Conservation (phyloP, 257 asterid genomes). For the Misopates orontium region DNA sequence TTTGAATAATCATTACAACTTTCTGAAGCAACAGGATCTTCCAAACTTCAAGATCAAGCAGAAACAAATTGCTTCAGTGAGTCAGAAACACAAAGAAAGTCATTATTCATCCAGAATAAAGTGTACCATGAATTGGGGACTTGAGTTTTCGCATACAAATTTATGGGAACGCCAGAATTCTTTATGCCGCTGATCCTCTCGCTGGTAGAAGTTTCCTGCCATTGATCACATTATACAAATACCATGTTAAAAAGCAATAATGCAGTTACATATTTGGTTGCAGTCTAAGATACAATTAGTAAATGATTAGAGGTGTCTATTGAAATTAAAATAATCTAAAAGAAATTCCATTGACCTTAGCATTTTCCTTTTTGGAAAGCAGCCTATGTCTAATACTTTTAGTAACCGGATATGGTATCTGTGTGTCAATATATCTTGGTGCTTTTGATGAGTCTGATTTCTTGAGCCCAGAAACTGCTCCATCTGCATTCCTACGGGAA, state of each 20-base stretch:
- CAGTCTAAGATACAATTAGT: neutral
- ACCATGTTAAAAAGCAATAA: neutral
- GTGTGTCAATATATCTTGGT: constrained; percentile 54
- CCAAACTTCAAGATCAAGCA: constrained; percentile 41
- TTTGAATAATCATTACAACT: constrained; percentile 35
- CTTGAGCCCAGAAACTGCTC: constrained; percentile 43
- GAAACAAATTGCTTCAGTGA: constrained; percentile 21
- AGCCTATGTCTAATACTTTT: constrained; percentile 54
- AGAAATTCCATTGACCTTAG: constrained; percentile 45
- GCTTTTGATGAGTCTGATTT: constrained; percentile 51
- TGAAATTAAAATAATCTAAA: neutral
- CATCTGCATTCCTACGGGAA: constrained; percentile 50
- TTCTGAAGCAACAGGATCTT: constrained; percentile 40
- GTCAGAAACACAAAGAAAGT: constrained; percentile 4
- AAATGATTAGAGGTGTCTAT: neutral
- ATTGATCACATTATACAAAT: constrained; percentile 15
- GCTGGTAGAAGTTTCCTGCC: constrained; percentile 50
- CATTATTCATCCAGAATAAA: constrained; percentile 19
- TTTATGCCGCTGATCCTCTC: constrained; percentile 13
- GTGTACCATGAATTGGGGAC: constrained; percentile 45
- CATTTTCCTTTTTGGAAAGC: constrained; percentile 50
- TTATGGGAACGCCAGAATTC: constrained; percentile 33
- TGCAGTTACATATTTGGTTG: neutral
- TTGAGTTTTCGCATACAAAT: constrained; percentile 39
- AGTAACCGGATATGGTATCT: constrained; percentile 62